These are phyloP conservation scores for Coffea humblotiana DNA, from an alignment of 305 asterid genomes.

Conservation along the genomic window DNA sequence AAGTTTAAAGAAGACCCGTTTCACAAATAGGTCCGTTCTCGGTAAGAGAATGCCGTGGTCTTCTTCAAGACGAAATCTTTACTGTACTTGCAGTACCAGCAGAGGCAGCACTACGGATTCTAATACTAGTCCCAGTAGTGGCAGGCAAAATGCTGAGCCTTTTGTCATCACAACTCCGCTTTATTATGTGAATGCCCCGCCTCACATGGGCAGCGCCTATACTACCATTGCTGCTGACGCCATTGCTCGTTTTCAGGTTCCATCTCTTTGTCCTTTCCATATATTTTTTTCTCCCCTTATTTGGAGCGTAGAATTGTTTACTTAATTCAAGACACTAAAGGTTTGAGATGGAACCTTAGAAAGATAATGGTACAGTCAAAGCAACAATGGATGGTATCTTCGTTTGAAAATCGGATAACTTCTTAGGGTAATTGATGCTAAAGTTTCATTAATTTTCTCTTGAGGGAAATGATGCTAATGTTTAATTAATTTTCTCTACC, in stretches of 20 bases:
- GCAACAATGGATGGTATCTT: neutral
- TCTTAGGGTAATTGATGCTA: neutral
- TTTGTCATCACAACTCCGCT: conserved; percentile 93
- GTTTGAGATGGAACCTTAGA: neutral
- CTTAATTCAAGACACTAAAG: conserved; percentile 1
- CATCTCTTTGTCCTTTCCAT: neutral
- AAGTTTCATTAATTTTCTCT: neutral
- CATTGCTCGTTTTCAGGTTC: conserved; percentile 94
- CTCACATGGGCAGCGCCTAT: conserved; percentile 98
- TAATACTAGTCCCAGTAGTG: neutral
- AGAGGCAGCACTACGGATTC: conserved; percentile 3
- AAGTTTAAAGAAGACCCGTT: conserved; percentile 25
- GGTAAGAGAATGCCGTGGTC: conserved; percentile 8
- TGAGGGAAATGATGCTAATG: neutral
- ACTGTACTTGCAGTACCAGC: conserved; percentile 42
- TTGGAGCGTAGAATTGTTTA: neutral
- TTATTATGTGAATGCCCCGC: conserved; percentile 98
- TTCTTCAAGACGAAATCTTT: conserved; percentile 34
- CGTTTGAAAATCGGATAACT: neutral
- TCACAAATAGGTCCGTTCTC: conserved; percentile 32
- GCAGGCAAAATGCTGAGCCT: conserved; percentile 31
- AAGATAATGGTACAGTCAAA: neutral
- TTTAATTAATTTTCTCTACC: neutral
- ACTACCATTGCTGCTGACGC: conserved; percentile 97
- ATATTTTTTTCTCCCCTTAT: neutral